Conservation (phyloP, 495 filamentous ascomycete genomes). For the Podospora comata region DNA sequence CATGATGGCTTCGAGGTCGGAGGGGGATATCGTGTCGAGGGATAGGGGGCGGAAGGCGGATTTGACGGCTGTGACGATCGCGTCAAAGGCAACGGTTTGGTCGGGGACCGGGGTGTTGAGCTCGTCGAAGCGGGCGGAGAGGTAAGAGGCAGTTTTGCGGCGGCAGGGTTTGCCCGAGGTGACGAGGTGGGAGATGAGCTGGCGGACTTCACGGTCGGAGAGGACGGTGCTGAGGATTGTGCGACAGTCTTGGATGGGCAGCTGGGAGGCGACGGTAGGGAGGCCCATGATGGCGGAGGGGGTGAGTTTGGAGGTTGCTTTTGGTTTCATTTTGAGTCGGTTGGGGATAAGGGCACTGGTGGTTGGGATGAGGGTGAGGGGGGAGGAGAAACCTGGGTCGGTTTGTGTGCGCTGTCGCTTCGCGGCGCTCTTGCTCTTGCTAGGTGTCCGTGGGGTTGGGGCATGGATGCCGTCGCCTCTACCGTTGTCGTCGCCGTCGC, state of each 20-base stretch:
- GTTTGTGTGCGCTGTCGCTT: not conserved
- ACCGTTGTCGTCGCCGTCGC: not conserved
- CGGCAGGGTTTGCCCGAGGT: not conserved
- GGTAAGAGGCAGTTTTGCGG: not conserved
- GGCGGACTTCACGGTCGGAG: constrained; percentile 1
- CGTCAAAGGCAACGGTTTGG: constrained; percentile 3
- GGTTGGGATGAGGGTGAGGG: not conserved
- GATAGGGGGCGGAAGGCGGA: not conserved
- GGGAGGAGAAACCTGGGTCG: not conserved
- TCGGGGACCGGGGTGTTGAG: not conserved
- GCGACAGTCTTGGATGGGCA: constrained; percentile 1
- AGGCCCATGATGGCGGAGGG: constrained; percentile 5
- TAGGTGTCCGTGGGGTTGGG: not conserved
- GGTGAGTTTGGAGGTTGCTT: not conserved
- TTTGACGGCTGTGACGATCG: not conserved
- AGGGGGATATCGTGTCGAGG: not conserved
- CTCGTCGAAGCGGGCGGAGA: constrained; percentile 3
- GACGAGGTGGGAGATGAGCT: constrained; percentile 5
- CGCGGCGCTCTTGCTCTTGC: not conserved
- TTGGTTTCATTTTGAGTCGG: not conserved
- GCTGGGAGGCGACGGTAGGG: not conserved
- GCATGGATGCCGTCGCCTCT: too few relatives aligned
- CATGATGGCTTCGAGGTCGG: not conserved
- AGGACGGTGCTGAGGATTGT: constrained; percentile 2
- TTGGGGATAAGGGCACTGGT: not conserved